Percentiles rank a stretch among this genome's conserved stretches.
phyloP scores from a whole-genome alignment of 352 stramenopile species.

The Lagenidium giganteum region DNA sequence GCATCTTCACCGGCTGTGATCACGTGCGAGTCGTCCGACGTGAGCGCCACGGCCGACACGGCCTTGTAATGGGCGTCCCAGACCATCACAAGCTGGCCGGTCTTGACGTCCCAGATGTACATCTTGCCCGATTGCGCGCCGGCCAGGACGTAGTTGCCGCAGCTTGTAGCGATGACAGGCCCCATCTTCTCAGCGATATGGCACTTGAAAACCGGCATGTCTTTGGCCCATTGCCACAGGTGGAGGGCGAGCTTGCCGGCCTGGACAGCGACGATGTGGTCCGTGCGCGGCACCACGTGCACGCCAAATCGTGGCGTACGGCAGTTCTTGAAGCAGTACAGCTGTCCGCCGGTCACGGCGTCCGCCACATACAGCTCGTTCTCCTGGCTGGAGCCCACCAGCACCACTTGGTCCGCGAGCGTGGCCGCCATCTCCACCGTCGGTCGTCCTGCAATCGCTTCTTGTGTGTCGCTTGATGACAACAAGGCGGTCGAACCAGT shows the following conservation, averaged over 20 bases:
- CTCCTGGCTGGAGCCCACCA: conserved; percentile 63
- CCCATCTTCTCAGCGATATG: conserved; percentile 76
- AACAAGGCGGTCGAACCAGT: too few species aligned
- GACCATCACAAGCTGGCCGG: conserved; percentile 68
- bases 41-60: conserved; percentile 58
- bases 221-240: conserved; percentile 60
- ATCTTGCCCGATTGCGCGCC: conserved; percentile 77
- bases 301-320: conserved; percentile 42
- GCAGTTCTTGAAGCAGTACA: conserved; percentile 77
- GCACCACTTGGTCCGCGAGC: conserved; percentile 54
- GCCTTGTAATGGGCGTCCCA: conserved; percentile 88
- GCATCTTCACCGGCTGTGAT: conserved; percentile 79
- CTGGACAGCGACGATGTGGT: conserved; percentile 64
- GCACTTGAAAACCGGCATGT: conserved; percentile 68
- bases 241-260: conserved; percentile 62
- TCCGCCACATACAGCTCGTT: conserved; percentile 61
- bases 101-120: conserved; percentile 84
- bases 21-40: conserved; percentile 71
- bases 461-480: background rate
- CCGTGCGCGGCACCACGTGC: conserved; percentile 48
- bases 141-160: conserved; percentile 70
- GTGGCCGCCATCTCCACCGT: conserved; percentile 43
- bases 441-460: too few species aligned
- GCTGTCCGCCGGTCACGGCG: conserved; percentile 48
- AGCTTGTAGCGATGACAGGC: conserved; percentile 40